These are phyloP conservation scores for Leccinum uliginosum DNA, from an alignment of 768 basidiomycete species.

Conservation along the genomic window DNA sequence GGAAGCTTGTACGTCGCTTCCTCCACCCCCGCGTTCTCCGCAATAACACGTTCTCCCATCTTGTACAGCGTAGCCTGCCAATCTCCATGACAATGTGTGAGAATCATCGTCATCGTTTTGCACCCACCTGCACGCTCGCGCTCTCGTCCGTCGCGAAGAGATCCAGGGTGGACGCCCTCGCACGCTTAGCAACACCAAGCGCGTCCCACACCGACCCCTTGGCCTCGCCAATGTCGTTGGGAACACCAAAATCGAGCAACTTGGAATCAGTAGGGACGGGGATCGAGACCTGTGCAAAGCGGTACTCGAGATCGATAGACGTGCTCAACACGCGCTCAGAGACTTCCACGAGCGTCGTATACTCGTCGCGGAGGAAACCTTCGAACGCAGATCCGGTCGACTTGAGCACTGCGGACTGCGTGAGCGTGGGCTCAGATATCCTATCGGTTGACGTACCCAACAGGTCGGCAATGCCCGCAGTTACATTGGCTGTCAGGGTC, in stretches of 20 bases:
- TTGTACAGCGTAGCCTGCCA: slow-evolving; percentile 90
- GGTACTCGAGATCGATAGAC: slow-evolving; percentile 72
- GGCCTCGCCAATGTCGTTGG: slow-evolving; percentile 28
- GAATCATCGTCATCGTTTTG: fast-evolving
- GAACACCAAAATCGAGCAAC: slow-evolving; percentile 47
- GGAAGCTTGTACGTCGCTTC: slow-evolving; percentile 73
- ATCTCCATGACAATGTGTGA: neutral
- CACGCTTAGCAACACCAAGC: slow-evolving; percentile 45
- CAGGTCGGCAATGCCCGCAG: slow-evolving; percentile 72
- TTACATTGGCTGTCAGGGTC: slow-evolving; percentile 56
- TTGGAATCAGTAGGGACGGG: slow-evolving; percentile 45
- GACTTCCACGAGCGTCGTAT: slow-evolving; percentile 82
- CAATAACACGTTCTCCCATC: slow-evolving; percentile 73
- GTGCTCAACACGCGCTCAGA: slow-evolving; percentile 90
- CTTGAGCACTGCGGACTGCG: slow-evolving; percentile 65
- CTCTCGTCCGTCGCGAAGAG: slow-evolving; percentile 85
- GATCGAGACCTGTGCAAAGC: slow-evolving; percentile 49
- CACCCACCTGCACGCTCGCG: slow-evolving; percentile 81
- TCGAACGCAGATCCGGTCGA: slow-evolving; percentile 83
- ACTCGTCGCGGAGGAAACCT: slow-evolving; percentile 78
- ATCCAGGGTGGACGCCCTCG: slow-evolving; percentile 66
- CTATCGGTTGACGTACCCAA: slow-evolving; percentile 48
- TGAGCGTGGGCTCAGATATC: neutral
- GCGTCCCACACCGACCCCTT: slow-evolving; percentile 60
- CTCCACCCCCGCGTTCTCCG: slow-evolving; percentile 56